Conservation (phyloP, 2,329 filamentous ascomycete species). For the Clonostachys rhizophaga region DNA sequence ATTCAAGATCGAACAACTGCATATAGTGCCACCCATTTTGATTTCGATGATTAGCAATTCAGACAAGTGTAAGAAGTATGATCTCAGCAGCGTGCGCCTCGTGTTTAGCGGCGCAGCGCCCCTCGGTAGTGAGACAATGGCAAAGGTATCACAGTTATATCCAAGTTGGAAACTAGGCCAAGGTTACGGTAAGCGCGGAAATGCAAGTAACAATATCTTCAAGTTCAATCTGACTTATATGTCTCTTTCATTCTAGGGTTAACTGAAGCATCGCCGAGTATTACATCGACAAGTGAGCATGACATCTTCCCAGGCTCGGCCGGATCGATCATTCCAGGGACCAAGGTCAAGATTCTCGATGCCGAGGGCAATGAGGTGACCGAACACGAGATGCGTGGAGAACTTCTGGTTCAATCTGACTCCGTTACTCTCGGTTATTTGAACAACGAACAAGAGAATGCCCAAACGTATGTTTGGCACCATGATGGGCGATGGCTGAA, state of each 20-base stretch:
- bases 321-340: conserved; percentile 62
- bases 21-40: conserved; percentile 73
- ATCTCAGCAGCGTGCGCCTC: conserved; percentile 60
- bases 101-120: conserved; percentile 74
- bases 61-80: conserved; percentile 54
- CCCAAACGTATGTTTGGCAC: conserved; percentile 63
- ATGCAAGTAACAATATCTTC: not conserved
- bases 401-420: conserved; percentile 70
- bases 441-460: conserved; percentile 74
- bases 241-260: conserved; percentile 42
- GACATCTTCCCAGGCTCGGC: conserved; percentile 70
- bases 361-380: conserved; percentile 62
- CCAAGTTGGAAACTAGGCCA: conserved; percentile 64
- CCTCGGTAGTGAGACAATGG: conserved; percentile 63
- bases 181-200: conserved; percentile 58
- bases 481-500: conserved; percentile 67
- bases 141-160: conserved; percentile 54
- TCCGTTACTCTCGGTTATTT: conserved; percentile 75
- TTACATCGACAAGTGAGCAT: conserved; percentile 50
- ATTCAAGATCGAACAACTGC: conserved; percentile 64
- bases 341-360: conserved; percentile 61
- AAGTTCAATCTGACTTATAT: not conserved
- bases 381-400: conserved; percentile 64
- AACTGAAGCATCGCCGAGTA: conserved; percentile 73
- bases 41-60: conserved; percentile 66